Evolutionary conservation across 169 alveolate genomes (phyloP).

Genomic region (Eimeria tenella): DNA sequence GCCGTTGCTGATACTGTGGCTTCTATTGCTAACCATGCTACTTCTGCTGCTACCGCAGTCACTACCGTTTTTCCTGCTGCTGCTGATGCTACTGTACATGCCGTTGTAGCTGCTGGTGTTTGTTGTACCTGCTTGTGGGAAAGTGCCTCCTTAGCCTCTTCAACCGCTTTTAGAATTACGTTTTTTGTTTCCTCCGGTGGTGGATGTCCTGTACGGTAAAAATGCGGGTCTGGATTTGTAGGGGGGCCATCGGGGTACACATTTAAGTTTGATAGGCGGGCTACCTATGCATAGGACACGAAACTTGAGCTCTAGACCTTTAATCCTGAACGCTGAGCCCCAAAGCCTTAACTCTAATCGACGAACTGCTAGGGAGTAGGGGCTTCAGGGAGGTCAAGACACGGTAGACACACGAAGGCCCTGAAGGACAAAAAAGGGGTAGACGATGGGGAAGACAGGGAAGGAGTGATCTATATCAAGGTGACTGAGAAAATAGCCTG

Average conservation of each 20-base stretch:
- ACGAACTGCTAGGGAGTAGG: no score
- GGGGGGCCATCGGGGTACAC: constrained; percentile 91
- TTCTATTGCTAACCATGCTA: no score
- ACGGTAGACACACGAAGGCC: no score
- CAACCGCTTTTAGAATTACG: constrained; percentile 90
- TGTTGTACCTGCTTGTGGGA: constrained; percentile 85
- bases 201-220: constrained; percentile 95
- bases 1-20: no score
- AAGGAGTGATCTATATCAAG: background rate
- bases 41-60: no score
- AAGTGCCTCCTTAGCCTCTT: constrained; percentile 90
- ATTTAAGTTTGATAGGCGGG: constrained; percentile 86
- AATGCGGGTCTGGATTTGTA: constrained; percentile 93
- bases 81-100: background rate
- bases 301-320: background rate
- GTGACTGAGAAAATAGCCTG: background rate
- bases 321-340: background rate
- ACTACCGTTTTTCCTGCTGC: background rate
- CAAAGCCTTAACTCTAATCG: background rate
- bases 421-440: no score
- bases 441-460: no score
- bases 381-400: no score
- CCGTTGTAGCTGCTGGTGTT: no score
- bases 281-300: constrained; percentile 77
- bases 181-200: constrained; percentile 93